These are phyloP conservation scores for Ilyonectria destructans DNA, from an alignment of 2,329 filamentous ascomycete genomes.

Conservation along the genomic window DNA sequence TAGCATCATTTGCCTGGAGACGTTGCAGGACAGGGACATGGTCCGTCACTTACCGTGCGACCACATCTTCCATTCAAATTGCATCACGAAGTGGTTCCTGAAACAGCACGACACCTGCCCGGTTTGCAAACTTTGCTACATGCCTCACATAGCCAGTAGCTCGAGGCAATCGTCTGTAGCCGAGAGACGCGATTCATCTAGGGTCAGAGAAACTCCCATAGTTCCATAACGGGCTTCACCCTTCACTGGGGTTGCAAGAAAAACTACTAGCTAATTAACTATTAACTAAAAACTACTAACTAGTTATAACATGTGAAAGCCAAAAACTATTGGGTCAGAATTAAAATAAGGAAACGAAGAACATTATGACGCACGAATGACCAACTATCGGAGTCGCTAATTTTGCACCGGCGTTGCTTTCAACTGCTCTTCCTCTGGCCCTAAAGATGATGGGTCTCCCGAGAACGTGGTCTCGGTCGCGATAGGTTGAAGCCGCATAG, in stretches of 20 bases:
- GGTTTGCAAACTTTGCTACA: slow-evolving; percentile 11
- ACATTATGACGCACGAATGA: no score
- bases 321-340: no score
- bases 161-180: slow-evolving; percentile 3
- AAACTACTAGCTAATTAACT: no score
- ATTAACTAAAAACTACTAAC: no score
- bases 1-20: slow-evolving; percentile 7
- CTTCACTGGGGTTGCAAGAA: not conserved
- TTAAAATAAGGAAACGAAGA: no score
- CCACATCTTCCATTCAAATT: slow-evolving; percentile 3
- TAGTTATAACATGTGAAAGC: no score
- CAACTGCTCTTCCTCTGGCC: no score
- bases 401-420: no score
- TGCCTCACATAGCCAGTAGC: not conserved
- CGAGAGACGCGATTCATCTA: slow-evolving; percentile 1
- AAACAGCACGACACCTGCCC: slow-evolving; percentile 5
- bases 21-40: slow-evolving; percentile 1
- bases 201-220: not conserved
- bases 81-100: slow-evolving; percentile 9
- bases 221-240: slow-evolving; percentile 2
- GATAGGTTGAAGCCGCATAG: no score
- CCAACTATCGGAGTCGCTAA: no score
- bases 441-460: no score
- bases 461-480: no score
- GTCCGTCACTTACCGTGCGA: slow-evolving; percentile 10